phyloP scores from a whole-genome alignment of 805 yeast genomes.

The Wickerhamiella sorbophila region DNA sequence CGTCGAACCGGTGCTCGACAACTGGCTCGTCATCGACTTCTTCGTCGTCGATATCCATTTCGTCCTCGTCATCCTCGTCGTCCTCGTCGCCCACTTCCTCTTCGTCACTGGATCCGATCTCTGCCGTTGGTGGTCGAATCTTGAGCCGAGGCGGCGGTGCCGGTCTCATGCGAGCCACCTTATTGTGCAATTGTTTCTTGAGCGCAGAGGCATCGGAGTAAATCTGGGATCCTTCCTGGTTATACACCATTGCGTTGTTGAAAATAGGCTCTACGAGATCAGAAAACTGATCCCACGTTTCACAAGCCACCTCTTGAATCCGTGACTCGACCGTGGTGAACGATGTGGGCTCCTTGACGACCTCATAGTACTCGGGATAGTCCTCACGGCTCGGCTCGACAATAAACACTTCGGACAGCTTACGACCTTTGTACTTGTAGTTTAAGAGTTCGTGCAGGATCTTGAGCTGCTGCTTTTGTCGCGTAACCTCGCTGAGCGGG shows the following conservation, averaged over 20 bases:
- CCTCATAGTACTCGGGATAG: constrained; percentile 68
- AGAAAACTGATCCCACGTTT: constrained; percentile 43
- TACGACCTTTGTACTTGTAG: constrained; percentile 27
- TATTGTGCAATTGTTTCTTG: constrained; percentile 32
- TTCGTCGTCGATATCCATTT: constrained; percentile 21
- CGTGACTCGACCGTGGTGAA: constrained; percentile 42
- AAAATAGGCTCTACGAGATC: constrained; percentile 51
- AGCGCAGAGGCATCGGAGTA: constrained; percentile 57
- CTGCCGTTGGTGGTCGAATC: background rate
- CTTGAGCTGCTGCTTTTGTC: constrained; percentile 14
- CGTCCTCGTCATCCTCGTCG: constrained; percentile 17
- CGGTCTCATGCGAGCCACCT: constrained; percentile 9
- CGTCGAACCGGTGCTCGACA: constrained; percentile 9
- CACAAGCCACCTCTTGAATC: constrained; percentile 34
- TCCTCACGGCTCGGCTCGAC: constrained; percentile 54
- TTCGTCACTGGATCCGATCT: constrained; percentile 7
- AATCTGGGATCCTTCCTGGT: constrained; percentile 57
- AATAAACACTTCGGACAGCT: constrained; percentile 55
- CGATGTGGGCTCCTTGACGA: constrained; percentile 62
- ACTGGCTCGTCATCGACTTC: constrained; percentile 11
- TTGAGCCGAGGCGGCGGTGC: constrained; percentile 1
- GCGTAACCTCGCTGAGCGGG: constrained; percentile 15
- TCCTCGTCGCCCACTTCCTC: constrained; percentile 22
- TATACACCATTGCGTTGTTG: constrained; percentile 63
- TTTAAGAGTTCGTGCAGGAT: constrained; percentile 15